Percentiles rank a stretch among this genome's conserved stretches.
Evolutionary conservation across 345 rosid genomes (phyloP).

Genomic region (Draba incana): DNA sequence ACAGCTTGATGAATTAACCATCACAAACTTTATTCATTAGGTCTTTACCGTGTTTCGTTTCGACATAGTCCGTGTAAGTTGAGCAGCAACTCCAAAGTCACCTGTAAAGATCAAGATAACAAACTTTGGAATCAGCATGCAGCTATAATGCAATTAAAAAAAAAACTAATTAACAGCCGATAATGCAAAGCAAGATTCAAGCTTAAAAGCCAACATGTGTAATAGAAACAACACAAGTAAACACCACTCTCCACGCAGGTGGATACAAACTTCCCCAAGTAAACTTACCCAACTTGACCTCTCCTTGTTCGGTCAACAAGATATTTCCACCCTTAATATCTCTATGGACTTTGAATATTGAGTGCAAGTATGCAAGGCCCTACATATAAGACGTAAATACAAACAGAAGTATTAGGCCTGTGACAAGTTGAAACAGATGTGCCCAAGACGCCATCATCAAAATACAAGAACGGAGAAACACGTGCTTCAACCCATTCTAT

Average conservation of each 20-base stretch:
- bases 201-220: slow-evolving; percentile 16
- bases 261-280: not conserved
- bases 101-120: slow-evolving; percentile 54
- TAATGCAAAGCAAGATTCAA: slow-evolving; percentile 21
- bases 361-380: slow-evolving; percentile 98
- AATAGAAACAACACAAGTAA: slow-evolving; percentile 19
- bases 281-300: slow-evolving; percentile 96
- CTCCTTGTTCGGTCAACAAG: slow-evolving; percentile 98
- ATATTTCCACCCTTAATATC: slow-evolving; percentile 99
- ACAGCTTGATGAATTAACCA: slow-evolving; percentile 24
- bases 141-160: not conserved
- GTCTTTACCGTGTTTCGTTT: slow-evolving; percentile 86
- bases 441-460: slow-evolving; percentile 22
- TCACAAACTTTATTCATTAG: slow-evolving; percentile 18
- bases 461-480: slow-evolving; percentile 19
- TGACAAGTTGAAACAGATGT: slow-evolving; percentile 18
- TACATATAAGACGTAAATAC: slow-evolving; percentile 46
- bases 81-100: slow-evolving; percentile 99
- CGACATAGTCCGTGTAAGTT: slow-evolving; percentile 98
- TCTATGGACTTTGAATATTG: slow-evolving; percentile 97
- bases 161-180: not conserved
- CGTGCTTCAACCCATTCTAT: slow-evolving; percentile 29
- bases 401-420: slow-evolving; percentile 23
- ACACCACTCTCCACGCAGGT: slow-evolving; percentile 13
- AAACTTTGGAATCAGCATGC: slow-evolving; percentile 31